Evolutionary conservation across 106 monocot species (phyloP), one percentile per base, ranked within the genome.

Genomic region (Vanilla planifolia): DNA sequence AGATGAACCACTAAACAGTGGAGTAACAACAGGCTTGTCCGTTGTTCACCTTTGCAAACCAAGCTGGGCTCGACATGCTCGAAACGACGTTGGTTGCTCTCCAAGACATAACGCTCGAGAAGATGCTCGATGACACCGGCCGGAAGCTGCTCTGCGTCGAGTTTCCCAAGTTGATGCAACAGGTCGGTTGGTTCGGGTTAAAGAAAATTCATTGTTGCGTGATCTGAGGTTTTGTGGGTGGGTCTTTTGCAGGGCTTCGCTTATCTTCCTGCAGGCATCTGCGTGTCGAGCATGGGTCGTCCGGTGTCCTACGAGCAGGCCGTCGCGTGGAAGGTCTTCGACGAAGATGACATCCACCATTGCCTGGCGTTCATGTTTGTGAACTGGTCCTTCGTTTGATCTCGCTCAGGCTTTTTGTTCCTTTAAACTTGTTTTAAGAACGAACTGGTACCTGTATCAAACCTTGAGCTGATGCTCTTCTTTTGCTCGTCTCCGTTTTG

Each of bases 331-430:
- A 91, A 92, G 42, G 91, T 98, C 0, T 57, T 88, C 32, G 70
- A 71, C 4, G 96, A 88, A 0, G 87, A 87, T 7, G 81, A 85
- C 59, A 16, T 72, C 0, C 73, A 69, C 25, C 96, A 98, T 21
- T 98, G 88, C 61, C 73, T 98, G 10, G 96, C 96, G 25, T 87
- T 98, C 71, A 75, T 88, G 84, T 92, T 98, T 34, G 50, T 74
- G 33, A 91, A 85, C 77, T 98, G 96, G 91, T 85, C 84, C 21
- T 98, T 98, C 46, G 81, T 85, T 60, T 98, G 64, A 83, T n/a
- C n/a, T n/a, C n/a, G n/a, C n/a, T n/a, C n/a, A n/a, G n/a, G n/a
- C n/a, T n/a, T n/a, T n/a, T n/a, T n/a, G n/a, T n/a, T n/a, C n/a
- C n/a, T n/a, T n/a, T n/a, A n/a, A n/a, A n/a, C n/a, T n/a, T n/a